These are phyloP conservation scores for Aegilops tauschii DNA, from an alignment of 176 grass and related monocot genomes.

Conservation along the genomic window DNA sequence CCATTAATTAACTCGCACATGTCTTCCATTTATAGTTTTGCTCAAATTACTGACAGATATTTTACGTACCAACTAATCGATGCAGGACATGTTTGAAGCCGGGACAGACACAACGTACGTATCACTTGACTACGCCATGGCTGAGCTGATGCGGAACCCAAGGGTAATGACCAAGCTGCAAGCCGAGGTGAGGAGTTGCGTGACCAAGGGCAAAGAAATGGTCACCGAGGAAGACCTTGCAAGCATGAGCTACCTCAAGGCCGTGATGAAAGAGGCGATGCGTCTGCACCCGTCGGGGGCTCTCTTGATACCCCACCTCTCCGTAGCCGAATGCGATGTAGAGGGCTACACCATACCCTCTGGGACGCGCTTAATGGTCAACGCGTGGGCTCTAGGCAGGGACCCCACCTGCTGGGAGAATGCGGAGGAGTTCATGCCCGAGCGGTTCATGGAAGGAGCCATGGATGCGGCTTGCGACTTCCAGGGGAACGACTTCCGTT, in stretches of 20 bases:
- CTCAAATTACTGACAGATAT: too few relatives aligned
- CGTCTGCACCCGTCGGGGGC: too few relatives aligned
- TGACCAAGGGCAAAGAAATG: neutral
- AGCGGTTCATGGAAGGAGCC: neutral
- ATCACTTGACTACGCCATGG: neutral
- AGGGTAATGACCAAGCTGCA: neutral
- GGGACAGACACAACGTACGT: constrained; percentile 38
- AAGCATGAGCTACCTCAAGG: too few relatives aligned
- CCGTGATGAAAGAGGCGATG: too few relatives aligned
- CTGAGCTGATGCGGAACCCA: neutral
- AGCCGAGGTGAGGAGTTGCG: neutral
- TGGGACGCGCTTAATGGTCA: neutral
- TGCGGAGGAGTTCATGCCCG: neutral
- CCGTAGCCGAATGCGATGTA: too few relatives aligned
- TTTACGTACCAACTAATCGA: neutral
- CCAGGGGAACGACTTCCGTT: neutral
- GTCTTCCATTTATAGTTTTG: too few relatives aligned
- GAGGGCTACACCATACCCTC: too few relatives aligned
- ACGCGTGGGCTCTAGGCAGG: neutral
- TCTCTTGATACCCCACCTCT: too few relatives aligned
- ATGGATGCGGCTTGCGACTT: neutral
- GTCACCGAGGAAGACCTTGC: too few relatives aligned
- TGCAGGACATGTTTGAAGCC: constrained; percentile 45
- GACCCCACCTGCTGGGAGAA: constrained; percentile 21
- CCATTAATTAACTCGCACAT: too few relatives aligned